phyloP scores from a whole-genome alignment of 495 filamentous ascomycete species.

The Penicillium canariense region DNA sequence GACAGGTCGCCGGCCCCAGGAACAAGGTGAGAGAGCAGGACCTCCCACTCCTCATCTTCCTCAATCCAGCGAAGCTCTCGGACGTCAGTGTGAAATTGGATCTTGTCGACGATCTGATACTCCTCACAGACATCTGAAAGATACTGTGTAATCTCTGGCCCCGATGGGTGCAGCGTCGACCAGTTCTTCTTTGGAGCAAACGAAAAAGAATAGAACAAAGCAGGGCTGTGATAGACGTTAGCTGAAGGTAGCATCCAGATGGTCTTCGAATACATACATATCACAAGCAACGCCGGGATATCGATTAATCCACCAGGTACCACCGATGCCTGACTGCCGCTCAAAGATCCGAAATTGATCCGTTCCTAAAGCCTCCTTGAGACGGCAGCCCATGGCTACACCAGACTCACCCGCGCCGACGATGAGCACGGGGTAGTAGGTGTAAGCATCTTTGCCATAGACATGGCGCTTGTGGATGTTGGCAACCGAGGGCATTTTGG shows the following conservation, averaged over 20 bases:
- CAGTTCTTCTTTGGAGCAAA: conserved; percentile 60
- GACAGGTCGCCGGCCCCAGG: conserved; percentile 51
- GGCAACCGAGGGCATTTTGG: conserved; percentile 26
- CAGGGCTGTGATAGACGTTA: conserved; percentile 35
- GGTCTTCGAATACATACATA: conserved; percentile 28
- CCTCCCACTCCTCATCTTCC: conserved; percentile 56
- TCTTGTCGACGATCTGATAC: conserved; percentile 57
- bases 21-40: conserved; percentile 48
- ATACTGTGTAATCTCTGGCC: conserved; percentile 58
- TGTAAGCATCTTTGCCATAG: conserved; percentile 50
- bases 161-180: conserved; percentile 54
- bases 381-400: conserved; percentile 61
- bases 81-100: conserved; percentile 58
- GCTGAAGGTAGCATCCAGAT: conserved; percentile 9
- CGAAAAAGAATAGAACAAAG: conserved; percentile 61
- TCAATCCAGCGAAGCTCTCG: conserved; percentile 43
- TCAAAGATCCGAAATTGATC: conserved; percentile 68
- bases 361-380: conserved; percentile 58
- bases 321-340: conserved; percentile 57
- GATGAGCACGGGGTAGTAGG: conserved; percentile 53
- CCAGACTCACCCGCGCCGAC: conserved; percentile 65
- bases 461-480: conserved; percentile 46
- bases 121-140: conserved; percentile 56
- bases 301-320: conserved; percentile 66
- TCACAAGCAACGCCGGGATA: conserved; percentile 64